Base-by-base conservation (phyloP, 1,139 yeast genomes). In the Yamadazyma dendronema region DNA sequence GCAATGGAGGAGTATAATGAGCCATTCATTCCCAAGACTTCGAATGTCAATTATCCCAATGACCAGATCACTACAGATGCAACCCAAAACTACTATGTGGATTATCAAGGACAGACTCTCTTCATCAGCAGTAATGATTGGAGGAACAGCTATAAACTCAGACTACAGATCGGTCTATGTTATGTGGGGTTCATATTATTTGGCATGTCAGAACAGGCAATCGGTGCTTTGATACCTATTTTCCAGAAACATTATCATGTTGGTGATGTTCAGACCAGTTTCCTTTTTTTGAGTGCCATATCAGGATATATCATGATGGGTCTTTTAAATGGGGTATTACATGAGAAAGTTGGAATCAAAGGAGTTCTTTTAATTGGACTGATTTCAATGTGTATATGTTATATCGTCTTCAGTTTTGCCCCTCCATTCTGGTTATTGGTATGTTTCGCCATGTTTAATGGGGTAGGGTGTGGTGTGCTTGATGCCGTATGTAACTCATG, bases 401-500 rank as follows among this genome's bases (percentile, higher is more conserved):
- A 58, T 45, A 40, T 59, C 23, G 45, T 57, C 2, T 46, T 58
- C 9, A 58, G 65, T 19, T 36, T 48, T 5, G 55, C 48, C 39
- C 72, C 77, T 3, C 74, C 75, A 16, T 67, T 59, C 42, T 17
- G 39, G 31, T 6, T 77, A 5, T 55, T 74, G 33, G 54, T 64
- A 15, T 0, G 65, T 32, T 51, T 67, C 39, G 65, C 72, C 37
- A 52, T 69, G 8, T 57, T 74, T 17, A 55, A 64, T 37, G 92
- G 92, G 0, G 50, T 79, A 25, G 82, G 84, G 0, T 67, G 72
- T 38, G 90, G 90, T 1, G 53, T 76, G 3, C 46, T 80, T 30
- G 90, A 82, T 57, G 77, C 87, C 15, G 63, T 78, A 2, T 61
- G 79, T 40, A 81, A 79, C 48, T 70, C 79, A 6, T 74, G 81